These are phyloP conservation scores for Xerocomus potaroensis DNA, from an alignment of 768 basidiomycete genomes.

Conservation along the genomic window DNA sequence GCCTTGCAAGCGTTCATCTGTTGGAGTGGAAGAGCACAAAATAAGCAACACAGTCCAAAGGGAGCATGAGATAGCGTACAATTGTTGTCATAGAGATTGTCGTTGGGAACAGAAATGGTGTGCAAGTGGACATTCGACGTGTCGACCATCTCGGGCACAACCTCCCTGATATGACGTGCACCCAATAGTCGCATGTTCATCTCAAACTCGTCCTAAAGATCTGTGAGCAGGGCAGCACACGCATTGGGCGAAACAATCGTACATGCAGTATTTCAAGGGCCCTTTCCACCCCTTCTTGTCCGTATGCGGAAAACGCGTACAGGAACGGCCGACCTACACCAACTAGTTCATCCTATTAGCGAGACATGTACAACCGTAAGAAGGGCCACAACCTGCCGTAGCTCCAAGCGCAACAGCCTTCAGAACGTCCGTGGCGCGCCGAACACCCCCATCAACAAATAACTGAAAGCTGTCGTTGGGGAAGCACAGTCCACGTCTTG, in stretches of 20 bases:
- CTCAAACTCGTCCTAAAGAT: slow-evolving; percentile 85
- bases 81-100: slow-evolving; percentile 72
- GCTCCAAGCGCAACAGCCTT: slow-evolving; percentile 88
- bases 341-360: slow-evolving; percentile 38
- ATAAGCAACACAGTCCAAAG: neutral
- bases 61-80: slow-evolving; percentile 55
- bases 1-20: slow-evolving; percentile 43
- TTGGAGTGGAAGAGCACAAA: slow-evolving; percentile 6
- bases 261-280: slow-evolving; percentile 78
- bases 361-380: neutral
- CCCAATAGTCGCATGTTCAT: slow-evolving; percentile 96
- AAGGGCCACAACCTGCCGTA: slow-evolving; percentile 57
- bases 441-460: slow-evolving; percentile 92
- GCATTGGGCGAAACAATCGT: slow-evolving; percentile 14
- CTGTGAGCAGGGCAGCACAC: neutral
- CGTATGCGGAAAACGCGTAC: slow-evolving; percentile 88
- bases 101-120: slow-evolving; percentile 61
- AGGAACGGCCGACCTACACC: slow-evolving; percentile 85
- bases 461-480: slow-evolving; percentile 81
- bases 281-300: slow-evolving; percentile 79
- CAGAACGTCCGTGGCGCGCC: slow-evolving; percentile 84
- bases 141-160: slow-evolving; percentile 90
- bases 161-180: slow-evolving; percentile 71
- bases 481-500: slow-evolving; percentile 62
- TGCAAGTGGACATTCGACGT: slow-evolving; percentile 65